These are phyloP conservation scores for Globisporangium iwayamae DNA, from an alignment of 352 stramenopile species.

Conservation along the genomic window DNA sequence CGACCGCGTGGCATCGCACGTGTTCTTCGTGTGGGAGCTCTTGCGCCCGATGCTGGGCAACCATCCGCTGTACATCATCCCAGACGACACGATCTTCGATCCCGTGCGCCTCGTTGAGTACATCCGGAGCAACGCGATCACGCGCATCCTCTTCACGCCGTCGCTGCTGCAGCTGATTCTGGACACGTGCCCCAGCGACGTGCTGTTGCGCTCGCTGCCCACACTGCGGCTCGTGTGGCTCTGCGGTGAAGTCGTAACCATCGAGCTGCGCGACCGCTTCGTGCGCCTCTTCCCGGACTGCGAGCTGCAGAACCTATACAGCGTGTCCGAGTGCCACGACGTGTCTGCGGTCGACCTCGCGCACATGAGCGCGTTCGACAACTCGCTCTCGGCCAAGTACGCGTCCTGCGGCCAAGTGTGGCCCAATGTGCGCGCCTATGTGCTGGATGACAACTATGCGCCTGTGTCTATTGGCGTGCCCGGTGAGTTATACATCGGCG, in stretches of 20 bases:
- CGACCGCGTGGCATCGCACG: constrained; percentile 87
- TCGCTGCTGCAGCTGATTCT: constrained; percentile 88
- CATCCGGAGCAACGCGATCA: constrained; percentile 75
- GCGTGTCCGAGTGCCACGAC: constrained; percentile 93
- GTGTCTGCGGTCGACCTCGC: constrained; percentile 81
- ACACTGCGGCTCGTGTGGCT: constrained; percentile 88
- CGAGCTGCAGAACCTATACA: constrained; percentile 92
- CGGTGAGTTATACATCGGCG: constrained; percentile 84
- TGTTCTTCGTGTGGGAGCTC: constrained; percentile 96
- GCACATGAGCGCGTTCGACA: constrained; percentile 69
- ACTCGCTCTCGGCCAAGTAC: constrained; percentile 79
- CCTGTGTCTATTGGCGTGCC: constrained; percentile 61
- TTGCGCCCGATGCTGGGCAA: constrained; percentile 89
- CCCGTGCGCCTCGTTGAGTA: constrained; percentile 77
- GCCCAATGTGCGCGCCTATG: constrained; percentile 73
- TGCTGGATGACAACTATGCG: constrained; percentile 73
- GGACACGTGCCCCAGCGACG: constrained; percentile 53
- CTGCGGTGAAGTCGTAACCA: constrained; percentile 91
- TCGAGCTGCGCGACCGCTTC: constrained; percentile 86
- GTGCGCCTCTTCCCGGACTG: constrained; percentile 79
- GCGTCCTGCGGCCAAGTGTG: constrained; percentile 86
- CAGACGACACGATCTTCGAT: constrained; percentile 91
- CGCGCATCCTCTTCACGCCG: constrained; percentile 93
- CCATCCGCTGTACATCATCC: constrained; percentile 88
- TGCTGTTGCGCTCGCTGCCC: constrained; percentile 53